Base-by-base conservation (phyloP, 805 yeast genomes). In the Starmerella davenportii region DNA sequence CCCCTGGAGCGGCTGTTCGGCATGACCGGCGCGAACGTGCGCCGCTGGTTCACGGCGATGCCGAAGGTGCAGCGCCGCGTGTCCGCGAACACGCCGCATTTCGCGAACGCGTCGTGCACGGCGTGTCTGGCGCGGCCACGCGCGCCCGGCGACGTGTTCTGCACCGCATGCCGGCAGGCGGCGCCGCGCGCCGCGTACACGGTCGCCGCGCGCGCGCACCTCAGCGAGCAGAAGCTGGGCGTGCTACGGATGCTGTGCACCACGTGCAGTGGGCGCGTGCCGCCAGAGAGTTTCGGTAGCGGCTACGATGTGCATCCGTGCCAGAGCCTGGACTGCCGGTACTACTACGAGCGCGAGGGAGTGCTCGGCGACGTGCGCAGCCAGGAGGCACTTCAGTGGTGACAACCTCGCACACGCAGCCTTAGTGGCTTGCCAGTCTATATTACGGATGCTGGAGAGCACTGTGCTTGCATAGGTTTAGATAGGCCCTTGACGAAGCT, bases 1-100 rank as follows among this genome's bases (percentile, higher is more conserved):
- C 96, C 98, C 0, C 58, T 90, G 39, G 92, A 81, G 45, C 61
- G 98, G 42, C 61, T 87, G 2, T 79, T 90, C 56, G 78, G 74
- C 48, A 57, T 87, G 13, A 58, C 82, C 41, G 98, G 98, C 0
- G 90, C 79, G 2, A 78, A 82, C 57, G 66, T 85, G 4, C 62
- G 63, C 31, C 63, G 62, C 3, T 90, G 98, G 98, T 79, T 74
- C 45, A 56, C 57, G 9, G 79, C 73, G 21, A 63, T 84, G 61
- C 81, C 93, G 0, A 39, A 45, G 3, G 23, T 7, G 8, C n/a
- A 19, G 25, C 17, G 17, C 35, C n/a, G 30, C 35, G 15, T 20
- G 4, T 35, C 17, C 14, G 21, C 19, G 4, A 31, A 36, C 5
- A 35, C 39, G 17, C 18, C 40, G 28, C 16, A 20, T 19, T 24